These are phyloP conservation scores for Mytilinidion resinicola DNA, from an alignment of 495 filamentous ascomycete genomes.

Conservation along the genomic window DNA sequence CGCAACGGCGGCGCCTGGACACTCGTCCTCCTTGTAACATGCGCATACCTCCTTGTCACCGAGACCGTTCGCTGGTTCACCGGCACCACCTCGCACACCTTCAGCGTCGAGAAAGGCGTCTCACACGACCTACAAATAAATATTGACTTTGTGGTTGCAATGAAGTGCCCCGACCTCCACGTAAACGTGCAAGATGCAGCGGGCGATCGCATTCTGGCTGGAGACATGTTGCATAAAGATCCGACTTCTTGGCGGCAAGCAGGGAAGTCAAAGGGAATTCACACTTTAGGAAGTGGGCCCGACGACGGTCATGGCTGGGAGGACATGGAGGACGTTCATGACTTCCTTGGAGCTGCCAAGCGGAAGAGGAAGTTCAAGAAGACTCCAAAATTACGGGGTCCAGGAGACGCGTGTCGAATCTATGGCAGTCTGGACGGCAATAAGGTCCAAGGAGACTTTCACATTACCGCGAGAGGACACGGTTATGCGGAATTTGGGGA, in stretches of 20 bases:
- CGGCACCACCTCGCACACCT: conserved; percentile 78
- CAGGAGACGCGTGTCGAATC: conserved; percentile 67
- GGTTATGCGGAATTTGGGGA: conserved; percentile 73
- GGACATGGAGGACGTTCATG: conserved; percentile 65
- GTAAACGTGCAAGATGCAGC: conserved; percentile 97
- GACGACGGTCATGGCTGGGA: conserved; percentile 35
- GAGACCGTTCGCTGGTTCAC: conserved; percentile 78
- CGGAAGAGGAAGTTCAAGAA: conserved; percentile 62
- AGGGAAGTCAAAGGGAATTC: conserved; percentile 65
- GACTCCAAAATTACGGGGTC: conserved; percentile 58
- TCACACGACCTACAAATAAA: conserved; percentile 88
- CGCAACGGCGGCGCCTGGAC: conserved; percentile 88
- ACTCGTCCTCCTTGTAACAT: conserved; percentile 68
- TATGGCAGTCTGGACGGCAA: conserved; percentile 87
- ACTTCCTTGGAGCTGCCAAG: conserved; percentile 58
- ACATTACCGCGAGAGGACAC: conserved; percentile 93
- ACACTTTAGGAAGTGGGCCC: conserved; percentile 52
- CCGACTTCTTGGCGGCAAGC: conserved; percentile 74
- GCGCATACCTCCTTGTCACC: conserved; percentile 61
- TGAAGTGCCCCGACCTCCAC: conserved; percentile 82
- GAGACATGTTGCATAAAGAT: conserved; percentile 64
- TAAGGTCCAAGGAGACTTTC: conserved; percentile 96
- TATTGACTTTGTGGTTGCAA: conserved; percentile 85
- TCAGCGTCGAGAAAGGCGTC: conserved; percentile 89
- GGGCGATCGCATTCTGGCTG: conserved; percentile 84